phyloP scores from a whole-genome alignment of 1,284 basidiomycete genomes.

The Papiliotrema nemorosa region DNA sequence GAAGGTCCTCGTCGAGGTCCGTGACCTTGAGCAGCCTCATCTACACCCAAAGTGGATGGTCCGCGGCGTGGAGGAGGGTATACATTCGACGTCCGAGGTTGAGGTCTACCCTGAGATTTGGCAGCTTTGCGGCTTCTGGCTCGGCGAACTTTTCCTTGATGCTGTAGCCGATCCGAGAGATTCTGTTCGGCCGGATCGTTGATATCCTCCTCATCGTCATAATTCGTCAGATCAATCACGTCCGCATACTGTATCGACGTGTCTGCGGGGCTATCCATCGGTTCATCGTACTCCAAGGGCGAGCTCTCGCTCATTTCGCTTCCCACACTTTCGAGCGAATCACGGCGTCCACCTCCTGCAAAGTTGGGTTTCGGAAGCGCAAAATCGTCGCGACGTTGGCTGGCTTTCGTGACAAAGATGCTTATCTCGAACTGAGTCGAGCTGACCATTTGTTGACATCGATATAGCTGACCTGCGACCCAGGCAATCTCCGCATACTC shows the following conservation, averaged over 20 bases:
- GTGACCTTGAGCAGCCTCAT: constrained; percentile 6
- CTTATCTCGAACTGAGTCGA: constrained; percentile 64
- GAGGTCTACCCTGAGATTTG: not conserved
- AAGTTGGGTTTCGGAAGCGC: constrained; percentile 54
- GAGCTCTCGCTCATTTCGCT: constrained; percentile 16
- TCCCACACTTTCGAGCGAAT: constrained; percentile 12
- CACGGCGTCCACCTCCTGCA: constrained; percentile 22
- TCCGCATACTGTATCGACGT: constrained; percentile 48
- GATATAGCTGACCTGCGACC: constrained; percentile 67
- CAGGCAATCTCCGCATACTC: constrained; percentile 82
- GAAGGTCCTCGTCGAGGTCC: not conserved
- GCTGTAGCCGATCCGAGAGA: constrained; percentile 61
- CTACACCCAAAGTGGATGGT: not conserved
- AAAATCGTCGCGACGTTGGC: constrained; percentile 38
- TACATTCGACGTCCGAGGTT: not conserved
- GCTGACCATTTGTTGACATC: constrained; percentile 64
- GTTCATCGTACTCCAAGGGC: constrained; percentile 11
- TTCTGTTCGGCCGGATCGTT: constrained; percentile 64
- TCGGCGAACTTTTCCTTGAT: constrained; percentile 66
- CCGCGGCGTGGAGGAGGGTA: not conserved
- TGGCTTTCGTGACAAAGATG: constrained; percentile 69
- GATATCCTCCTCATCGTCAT: constrained; percentile 72
- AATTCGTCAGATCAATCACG: constrained; percentile 70
- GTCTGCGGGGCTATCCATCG: constrained; percentile 7
- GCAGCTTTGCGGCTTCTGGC: constrained; percentile 54